Percentiles rank a stretch among this genome's conserved stretches.
Conservation (phyloP, 2,329 filamentous ascomycete genomes). For the Metarhizium humberi region DNA sequence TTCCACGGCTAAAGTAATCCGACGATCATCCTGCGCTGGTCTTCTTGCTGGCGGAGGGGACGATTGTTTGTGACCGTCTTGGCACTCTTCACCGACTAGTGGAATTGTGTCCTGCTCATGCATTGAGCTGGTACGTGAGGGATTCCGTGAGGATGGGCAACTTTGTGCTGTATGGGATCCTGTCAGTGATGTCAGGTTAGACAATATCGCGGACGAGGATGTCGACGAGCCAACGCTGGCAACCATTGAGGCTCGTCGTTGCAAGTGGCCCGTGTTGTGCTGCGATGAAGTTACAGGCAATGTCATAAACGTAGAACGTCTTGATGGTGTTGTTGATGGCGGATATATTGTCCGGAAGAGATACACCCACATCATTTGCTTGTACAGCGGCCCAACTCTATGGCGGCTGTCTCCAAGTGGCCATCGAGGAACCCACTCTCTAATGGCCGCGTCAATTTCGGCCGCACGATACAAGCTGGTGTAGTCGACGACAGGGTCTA, state of each 20-base stretch:
- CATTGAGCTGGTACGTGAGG: conserved; percentile 30
- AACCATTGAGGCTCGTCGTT: conserved; percentile 26
- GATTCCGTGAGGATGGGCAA: conserved; percentile 23
- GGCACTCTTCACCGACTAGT: conserved; percentile 8
- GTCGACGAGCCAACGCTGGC: conserved; percentile 14
- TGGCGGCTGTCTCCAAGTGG: conserved; percentile 47
- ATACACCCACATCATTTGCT: conserved; percentile 59
- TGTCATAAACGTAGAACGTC: conserved; percentile 21
- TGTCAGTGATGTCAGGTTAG: not conserved
- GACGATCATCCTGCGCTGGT: conserved; percentile 38
- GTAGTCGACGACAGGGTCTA: conserved; percentile 65
- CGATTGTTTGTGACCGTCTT: conserved; percentile 13
- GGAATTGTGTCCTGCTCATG: conserved; percentile 24
- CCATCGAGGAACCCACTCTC: conserved; percentile 62
- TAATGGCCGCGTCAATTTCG: conserved; percentile 65
- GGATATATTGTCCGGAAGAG: conserved; percentile 53
- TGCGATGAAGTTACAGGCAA: conserved; percentile 13
- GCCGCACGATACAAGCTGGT: conserved; percentile 62
- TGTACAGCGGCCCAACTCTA: conserved; percentile 48
- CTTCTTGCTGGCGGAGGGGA: conserved; percentile 39
- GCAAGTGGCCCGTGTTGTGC: conserved; percentile 9
- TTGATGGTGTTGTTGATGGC: conserved; percentile 25
- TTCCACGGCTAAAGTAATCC: conserved; percentile 45
- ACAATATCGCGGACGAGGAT: not conserved
- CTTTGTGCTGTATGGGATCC: conserved; percentile 16